A percentile compares a stretch with the other conserved stretches of the same genome.
phyloP scores from a whole-genome alignment of 2,329 filamentous ascomycete genomes.

The Dryadomyces sulphureus region DNA sequence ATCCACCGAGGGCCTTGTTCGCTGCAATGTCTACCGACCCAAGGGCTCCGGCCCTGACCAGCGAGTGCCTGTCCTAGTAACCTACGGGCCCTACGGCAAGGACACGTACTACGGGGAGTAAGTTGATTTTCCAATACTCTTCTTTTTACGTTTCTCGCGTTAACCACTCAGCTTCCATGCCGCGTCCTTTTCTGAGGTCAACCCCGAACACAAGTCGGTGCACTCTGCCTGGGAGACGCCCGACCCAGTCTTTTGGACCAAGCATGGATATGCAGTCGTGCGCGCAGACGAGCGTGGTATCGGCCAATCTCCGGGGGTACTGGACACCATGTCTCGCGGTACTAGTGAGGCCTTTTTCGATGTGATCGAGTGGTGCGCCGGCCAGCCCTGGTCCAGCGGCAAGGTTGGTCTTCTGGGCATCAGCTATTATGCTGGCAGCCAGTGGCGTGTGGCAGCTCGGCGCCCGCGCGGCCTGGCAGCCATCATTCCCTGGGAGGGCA shows the following conservation, averaged over 20 bases:
- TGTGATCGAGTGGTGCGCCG: constrained; percentile 32
- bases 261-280: constrained; percentile 37
- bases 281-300: constrained; percentile 34
- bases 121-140: not conserved
- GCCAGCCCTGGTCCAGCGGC: constrained; percentile 30
- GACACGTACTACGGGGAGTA: constrained; percentile 45
- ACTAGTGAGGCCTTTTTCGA: constrained; percentile 34
- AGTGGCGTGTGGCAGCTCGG: constrained; percentile 34
- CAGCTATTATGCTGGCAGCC: constrained; percentile 29
- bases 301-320: constrained; percentile 29
- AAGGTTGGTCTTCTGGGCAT: constrained; percentile 34
- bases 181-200: constrained; percentile 31
- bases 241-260: constrained; percentile 41
- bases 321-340: constrained; percentile 33
- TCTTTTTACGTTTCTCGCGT: no score
- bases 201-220: constrained; percentile 33
- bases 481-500: constrained; percentile 37
- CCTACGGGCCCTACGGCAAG: constrained; percentile 62
- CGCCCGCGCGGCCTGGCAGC: constrained; percentile 29
- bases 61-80: constrained; percentile 46
- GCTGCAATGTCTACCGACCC: constrained; percentile 24
- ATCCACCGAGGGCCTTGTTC: constrained; percentile 16
- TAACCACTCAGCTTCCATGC: constrained; percentile 19
- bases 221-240: constrained; percentile 47
- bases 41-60: constrained; percentile 15